Percentiles rank a stretch among this genome's conserved stretches.
phyloP scores from a whole-genome alignment of 306 rosid genomes.

The Adenanthera pavonina region DNA sequence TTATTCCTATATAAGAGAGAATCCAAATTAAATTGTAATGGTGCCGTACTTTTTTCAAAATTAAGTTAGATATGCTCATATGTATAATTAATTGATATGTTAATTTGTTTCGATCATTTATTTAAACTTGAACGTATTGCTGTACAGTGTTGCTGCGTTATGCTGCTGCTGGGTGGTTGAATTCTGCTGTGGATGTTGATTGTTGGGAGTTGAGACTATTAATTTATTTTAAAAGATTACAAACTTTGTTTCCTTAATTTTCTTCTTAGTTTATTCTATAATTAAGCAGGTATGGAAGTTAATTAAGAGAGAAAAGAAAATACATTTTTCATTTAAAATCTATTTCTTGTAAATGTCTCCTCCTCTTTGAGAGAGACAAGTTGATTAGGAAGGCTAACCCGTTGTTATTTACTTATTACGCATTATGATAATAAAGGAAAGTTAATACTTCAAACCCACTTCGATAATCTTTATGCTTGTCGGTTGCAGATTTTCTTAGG shows the following conservation, averaged over 20 bases:
- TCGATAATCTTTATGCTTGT: too few species aligned
- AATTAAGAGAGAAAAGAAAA: background rate
- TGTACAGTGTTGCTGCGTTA: conserved; percentile 30
- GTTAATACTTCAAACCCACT: too few species aligned
- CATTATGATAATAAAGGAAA: background rate
- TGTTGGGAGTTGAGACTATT: background rate
- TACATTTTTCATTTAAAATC: background rate
- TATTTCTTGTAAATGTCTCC: background rate
- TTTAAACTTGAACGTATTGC: background rate
- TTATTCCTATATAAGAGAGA: too few species aligned
- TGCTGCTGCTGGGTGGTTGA: conserved; percentile 33
- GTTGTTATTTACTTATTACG: background rate
- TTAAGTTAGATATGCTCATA: too few species aligned
- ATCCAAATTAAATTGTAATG: too few species aligned
- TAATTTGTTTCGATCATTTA: background rate
- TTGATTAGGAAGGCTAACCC: background rate
- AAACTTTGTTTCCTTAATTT: background rate
- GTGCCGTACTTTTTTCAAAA: too few species aligned
- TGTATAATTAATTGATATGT: background rate
- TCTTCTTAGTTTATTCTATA: background rate
- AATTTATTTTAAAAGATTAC: background rate
- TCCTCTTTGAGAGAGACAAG: background rate
- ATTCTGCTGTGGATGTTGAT: conserved; percentile 10
- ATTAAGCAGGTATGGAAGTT: background rate
- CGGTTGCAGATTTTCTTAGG: too few species aligned